Conservation (phyloP, 768 basidiomycete species). For the Tulasnella sp. region DNA sequence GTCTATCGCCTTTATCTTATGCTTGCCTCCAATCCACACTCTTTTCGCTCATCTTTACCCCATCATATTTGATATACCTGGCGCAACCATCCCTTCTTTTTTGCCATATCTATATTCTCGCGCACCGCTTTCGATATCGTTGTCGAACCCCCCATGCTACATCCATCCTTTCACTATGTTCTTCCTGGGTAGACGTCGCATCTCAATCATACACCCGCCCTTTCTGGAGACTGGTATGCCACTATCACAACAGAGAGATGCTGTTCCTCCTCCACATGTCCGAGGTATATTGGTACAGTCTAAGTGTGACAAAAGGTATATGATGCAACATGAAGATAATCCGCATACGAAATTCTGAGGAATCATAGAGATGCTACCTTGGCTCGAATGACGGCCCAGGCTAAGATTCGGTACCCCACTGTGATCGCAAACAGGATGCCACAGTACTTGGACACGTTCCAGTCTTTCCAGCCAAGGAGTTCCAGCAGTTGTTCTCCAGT, state of each 20-base stretch:
- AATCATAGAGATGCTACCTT: slow-evolving; percentile 29
- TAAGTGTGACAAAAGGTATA: not conserved
- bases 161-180: not conserved
- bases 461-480: slow-evolving; percentile 35
- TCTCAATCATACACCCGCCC: not conserved
- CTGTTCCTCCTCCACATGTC: not conserved
- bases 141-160: slow-evolving; percentile 7
- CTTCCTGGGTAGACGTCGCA: not conserved
- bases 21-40: not conserved
- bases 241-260: not conserved
- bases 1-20: slow-evolving; percentile 13
- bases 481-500: slow-evolving; percentile 40
- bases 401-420: slow-evolving; percentile 23
- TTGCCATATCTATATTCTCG: slow-evolving; percentile 10
- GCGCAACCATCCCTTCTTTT: slow-evolving; percentile 5
- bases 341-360: not conserved
- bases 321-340: slow-evolving; percentile 1
- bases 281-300: slow-evolving; percentile 1
- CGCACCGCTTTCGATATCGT: not conserved
- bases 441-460: slow-evolving; percentile 17
- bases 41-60: slow-evolving; percentile 1
- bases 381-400: slow-evolving; percentile 21
- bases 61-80: slow-evolving; percentile 10
- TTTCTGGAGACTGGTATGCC: not conserved
- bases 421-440: slow-evolving; percentile 28